phyloP scores from a whole-genome alignment of 805 yeast genomes.

The Schwanniomyces vanrijiae region DNA sequence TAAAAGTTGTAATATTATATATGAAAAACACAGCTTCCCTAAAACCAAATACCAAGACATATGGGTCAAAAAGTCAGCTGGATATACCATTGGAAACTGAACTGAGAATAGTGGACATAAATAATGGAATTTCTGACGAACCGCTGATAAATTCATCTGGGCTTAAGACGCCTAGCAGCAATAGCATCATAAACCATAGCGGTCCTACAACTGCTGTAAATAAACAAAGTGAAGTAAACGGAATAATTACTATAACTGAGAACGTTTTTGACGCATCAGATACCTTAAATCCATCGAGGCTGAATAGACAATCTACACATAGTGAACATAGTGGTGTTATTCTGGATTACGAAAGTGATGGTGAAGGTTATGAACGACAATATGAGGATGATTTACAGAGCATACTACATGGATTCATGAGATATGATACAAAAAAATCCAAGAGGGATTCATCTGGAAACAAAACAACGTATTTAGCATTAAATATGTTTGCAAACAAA shows the following conservation, averaged over 20 bases:
- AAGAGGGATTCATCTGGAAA: neutral
- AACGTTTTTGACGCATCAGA: neutral
- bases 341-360: slow-evolving; percentile 1
- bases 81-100: neutral
- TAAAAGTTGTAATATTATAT: neutral
- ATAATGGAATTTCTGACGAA: neutral
- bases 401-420: slow-evolving; percentile 21
- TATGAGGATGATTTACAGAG: slow-evolving; percentile 24
- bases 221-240: slow-evolving; percentile 15
- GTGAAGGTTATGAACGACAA: slow-evolving; percentile 7
- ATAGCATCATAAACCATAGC: neutral
- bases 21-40: neutral
- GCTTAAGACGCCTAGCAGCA: neutral
- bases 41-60: neutral
- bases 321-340: neutral
- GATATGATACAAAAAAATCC: slow-evolving; percentile 8
- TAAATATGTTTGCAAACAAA: slow-evolving; percentile 5
- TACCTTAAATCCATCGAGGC: slow-evolving; percentile 2
- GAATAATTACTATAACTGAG: slow-evolving; percentile 1
- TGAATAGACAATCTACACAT: slow-evolving; percentile 5
- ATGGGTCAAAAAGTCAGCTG: neutral
- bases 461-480: slow-evolving; percentile 1
- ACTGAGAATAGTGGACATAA: neutral
- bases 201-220: slow-evolving; percentile 23
- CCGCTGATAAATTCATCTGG: neutral